phyloP scores from a whole-genome alignment of 306 rosid species.

The Senna siamea region DNA sequence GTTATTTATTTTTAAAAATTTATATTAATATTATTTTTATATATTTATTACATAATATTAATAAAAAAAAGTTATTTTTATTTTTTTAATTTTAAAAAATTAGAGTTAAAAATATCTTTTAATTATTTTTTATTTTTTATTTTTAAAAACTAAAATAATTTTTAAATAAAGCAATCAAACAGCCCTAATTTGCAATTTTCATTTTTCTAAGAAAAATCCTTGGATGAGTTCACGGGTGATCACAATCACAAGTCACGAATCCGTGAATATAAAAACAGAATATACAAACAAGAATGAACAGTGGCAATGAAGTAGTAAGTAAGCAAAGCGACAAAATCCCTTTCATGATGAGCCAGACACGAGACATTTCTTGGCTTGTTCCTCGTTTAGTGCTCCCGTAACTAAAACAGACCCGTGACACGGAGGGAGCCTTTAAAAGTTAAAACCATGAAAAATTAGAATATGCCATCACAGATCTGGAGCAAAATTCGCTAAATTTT shows the following conservation, averaged over 20 bases:
- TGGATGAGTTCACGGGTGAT: constrained; percentile 4
- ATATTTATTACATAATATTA: too few species aligned
- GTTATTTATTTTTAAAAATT: too few species aligned
- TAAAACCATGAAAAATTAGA: constrained; percentile 10
- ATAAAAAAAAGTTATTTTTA: too few species aligned
- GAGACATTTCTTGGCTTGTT: constrained; percentile 45
- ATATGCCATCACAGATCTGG: constrained; percentile 9
- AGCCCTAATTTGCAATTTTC: too few species aligned
- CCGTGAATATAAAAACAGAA: background rate
- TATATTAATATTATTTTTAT: too few species aligned
- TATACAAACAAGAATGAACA: background rate
- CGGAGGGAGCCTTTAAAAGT: background rate
- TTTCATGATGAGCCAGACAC: constrained; percentile 33
- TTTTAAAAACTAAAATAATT: too few species aligned
- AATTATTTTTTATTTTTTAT: too few species aligned
- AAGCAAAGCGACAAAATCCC: constrained; percentile 47
- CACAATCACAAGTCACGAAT: constrained; percentile 9
- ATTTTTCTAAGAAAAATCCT: too few species aligned
- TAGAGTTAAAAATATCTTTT: too few species aligned
- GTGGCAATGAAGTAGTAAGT: background rate
- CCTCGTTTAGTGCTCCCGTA: constrained; percentile 22
- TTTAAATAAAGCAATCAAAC: too few species aligned
- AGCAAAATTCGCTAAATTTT: too few species aligned
- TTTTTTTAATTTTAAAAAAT: too few species aligned
- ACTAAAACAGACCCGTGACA: constrained; percentile 46